Conservation (phyloP, 106 monocot species). For the Hemerocallis citrina region DNA sequence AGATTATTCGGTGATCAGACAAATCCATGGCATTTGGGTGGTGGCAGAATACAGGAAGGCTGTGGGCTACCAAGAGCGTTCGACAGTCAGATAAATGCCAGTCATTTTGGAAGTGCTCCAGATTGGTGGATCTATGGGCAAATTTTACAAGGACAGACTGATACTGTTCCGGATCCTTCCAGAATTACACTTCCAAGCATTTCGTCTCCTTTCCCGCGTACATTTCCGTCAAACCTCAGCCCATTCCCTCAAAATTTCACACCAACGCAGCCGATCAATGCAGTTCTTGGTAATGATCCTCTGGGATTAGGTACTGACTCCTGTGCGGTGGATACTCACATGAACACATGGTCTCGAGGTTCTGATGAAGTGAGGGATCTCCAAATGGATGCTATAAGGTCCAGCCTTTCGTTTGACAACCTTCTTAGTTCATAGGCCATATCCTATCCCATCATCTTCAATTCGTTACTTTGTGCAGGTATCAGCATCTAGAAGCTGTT, state of each 20-base stretch:
- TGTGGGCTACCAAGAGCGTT: background rate
- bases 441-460: background rate
- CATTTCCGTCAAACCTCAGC: background rate
- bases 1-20: background rate
- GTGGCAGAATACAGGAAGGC: background rate
- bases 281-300: background rate
- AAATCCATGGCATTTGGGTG: background rate
- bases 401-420: slow-evolving; percentile 9
- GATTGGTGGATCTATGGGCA: background rate
- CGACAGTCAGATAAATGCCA: background rate
- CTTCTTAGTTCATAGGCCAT: slow-evolving; percentile 6
- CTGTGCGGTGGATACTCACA: background rate
- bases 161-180: background rate
- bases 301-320: background rate
- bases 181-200: background rate
- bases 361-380: background rate
- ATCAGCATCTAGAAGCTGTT: background rate
- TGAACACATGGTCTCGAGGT: background rate
- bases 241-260: background rate
- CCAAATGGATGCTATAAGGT: slow-evolving; percentile 2
- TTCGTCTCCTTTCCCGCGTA: background rate
- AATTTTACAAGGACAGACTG: background rate
- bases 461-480: background rate
- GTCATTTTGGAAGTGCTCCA: background rate
- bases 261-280: background rate